Base-by-base conservation (phyloP, 2,329 filamentous ascomycete species). In the Phyllosticta ampelicida region DNA sequence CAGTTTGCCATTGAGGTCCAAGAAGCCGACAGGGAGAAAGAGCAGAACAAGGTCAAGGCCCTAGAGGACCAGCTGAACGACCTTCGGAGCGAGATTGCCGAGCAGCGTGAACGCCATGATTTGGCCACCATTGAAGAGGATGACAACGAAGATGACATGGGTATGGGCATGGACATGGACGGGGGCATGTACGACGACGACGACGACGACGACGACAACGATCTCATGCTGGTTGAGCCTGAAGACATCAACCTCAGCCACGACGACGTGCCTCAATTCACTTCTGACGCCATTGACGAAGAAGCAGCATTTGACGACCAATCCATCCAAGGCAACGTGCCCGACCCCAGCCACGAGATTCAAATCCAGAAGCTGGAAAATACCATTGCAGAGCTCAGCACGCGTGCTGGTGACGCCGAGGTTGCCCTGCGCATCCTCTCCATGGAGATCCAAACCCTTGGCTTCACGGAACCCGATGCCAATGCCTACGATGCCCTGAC, bases 401-500 rank as follows among this genome's bases (percentile, higher is more conserved):
- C 65, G 11, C 66, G 74, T 57, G 68, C 73, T 5, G 71, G 72
- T 44, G 68, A 74, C 18, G 70, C 72, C 5, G 70, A 72, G 60
- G 68, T 73, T 4, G 67, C 70, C 5, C 67, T 78, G 2, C 68
- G 74, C 28, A 67, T 77, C 48, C 64, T 77, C 13, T 67, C 70
- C 9, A 71, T 78, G 20, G 74, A 77, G 60, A 65, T 78, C 3
- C 67, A 74, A 57, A 72, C 72, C 28, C 69, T 78, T 18, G 70
- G 74, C 23, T 72, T 77, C 60, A 63, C 72, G 5, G 65, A 67
- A 13, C 63, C 66, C 1, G 70, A 71, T 16, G 63, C 68, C 16
- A 65, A 64, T 8, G 64, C 66, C 21, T 63, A 67, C 13, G 61
- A 55, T 20, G 71, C 78, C 21, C 62, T 78, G 19, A 61, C 64